These are phyloP conservation scores for Krasilnikovozyma curviuscula DNA, from an alignment of 768 basidiomycete genomes.

Conservation along the genomic window DNA sequence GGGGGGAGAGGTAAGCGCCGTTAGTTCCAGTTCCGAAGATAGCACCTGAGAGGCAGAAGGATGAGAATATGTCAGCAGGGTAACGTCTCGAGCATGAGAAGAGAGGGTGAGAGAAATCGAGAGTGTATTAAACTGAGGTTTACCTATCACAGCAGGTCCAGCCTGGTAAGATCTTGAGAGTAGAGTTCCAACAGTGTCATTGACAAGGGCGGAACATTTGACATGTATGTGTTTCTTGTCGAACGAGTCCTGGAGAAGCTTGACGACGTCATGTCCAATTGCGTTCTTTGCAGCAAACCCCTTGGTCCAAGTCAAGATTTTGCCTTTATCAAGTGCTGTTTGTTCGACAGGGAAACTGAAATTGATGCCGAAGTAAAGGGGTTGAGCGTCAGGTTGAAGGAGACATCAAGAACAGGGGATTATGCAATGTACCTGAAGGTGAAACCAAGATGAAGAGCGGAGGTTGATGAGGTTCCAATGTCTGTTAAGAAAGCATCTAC, in stretches of 20 bases:
- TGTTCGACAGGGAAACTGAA: conserved; percentile 92
- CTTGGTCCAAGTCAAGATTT: conserved; percentile 86
- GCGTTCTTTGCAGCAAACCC: conserved; percentile 87
- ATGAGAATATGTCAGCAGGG: no score
- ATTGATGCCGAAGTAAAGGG: neutral
- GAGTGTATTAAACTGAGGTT: no score
- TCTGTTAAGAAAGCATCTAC: conserved; percentile 86
- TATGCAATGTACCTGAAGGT: conserved; percentile 41
- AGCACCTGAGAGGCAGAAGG: no score
- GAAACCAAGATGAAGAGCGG: conserved; percentile 51
- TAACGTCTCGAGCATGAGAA: no score
- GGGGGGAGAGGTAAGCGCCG: conserved; percentile 83
- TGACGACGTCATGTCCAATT: conserved; percentile 69
- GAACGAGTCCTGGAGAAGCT: conserved; percentile 76
- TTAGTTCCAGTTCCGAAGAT: conserved; percentile 99
- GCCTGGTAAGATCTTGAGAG: conserved; percentile 83
- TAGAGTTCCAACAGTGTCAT: conserved; percentile 90
- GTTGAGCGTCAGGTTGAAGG: neutral
- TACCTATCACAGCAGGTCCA: conserved; percentile 68
- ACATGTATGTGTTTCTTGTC: conserved; percentile 82
- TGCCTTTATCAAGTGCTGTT: conserved; percentile 73
- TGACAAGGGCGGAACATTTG: conserved; percentile 75
- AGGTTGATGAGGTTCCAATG: conserved; percentile 26
- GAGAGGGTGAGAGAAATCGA: no score
- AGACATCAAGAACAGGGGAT: neutral